phyloP scores from a whole-genome alignment of 495 filamentous ascomycete species.

The Neurospora sp. region DNA sequence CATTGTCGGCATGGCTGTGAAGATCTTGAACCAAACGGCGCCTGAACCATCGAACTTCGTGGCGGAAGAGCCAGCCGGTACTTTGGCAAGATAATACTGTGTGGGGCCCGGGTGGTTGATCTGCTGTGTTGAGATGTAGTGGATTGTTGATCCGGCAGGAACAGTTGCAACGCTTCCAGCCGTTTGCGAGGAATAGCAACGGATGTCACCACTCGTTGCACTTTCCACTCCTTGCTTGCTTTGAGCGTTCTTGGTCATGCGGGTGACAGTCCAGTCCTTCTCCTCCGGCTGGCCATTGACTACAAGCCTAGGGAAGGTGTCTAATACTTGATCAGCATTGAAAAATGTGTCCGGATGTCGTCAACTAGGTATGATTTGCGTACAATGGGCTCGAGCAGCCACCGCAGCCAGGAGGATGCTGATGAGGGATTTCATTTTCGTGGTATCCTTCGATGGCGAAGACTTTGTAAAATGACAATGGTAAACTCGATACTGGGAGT shows the following conservation, averaged over 20 bases:
- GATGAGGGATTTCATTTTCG: constrained; percentile 16
- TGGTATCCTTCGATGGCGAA: neutral
- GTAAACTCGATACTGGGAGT: neutral
- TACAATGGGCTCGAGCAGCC: constrained; percentile 27
- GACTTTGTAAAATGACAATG: neutral
- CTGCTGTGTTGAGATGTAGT: constrained; percentile 36
- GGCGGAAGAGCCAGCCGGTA: constrained; percentile 29
- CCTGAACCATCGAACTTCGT: constrained; percentile 39
- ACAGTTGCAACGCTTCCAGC: constrained; percentile 29
- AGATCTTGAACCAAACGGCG: constrained; percentile 43
- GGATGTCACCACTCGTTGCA: constrained; percentile 32
- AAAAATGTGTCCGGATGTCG: neutral
- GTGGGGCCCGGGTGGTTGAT: constrained; percentile 39
- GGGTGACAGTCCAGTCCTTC: constrained; percentile 32
- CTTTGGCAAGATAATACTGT: constrained; percentile 39
- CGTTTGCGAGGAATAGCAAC: constrained; percentile 33
- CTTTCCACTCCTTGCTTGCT: constrained; percentile 30
- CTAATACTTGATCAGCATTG: constrained; percentile 8
- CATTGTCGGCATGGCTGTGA: constrained; percentile 29
- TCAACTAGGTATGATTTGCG: neutral
- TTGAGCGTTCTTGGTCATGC: constrained; percentile 30
- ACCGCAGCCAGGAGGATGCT: constrained; percentile 17
- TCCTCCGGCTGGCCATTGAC: constrained; percentile 29
- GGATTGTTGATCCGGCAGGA: constrained; percentile 33
- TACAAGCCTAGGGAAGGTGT: constrained; percentile 31